Evolutionary conservation across 2,329 filamentous ascomycete species (phyloP).

Genomic region (Dactylonectria macrodidyma): DNA sequence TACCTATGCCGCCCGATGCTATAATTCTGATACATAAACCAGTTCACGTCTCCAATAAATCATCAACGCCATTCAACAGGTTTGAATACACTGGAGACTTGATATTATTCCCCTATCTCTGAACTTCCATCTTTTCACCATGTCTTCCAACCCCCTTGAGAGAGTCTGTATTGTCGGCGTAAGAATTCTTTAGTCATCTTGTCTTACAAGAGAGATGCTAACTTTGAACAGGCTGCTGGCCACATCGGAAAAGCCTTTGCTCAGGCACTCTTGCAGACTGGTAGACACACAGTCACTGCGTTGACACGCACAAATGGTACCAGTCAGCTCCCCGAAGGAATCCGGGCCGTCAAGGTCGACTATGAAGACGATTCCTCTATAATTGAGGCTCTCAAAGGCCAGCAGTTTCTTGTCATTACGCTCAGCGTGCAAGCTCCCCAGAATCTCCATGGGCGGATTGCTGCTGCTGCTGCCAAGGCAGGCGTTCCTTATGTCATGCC

Average conservation of each 20-base stretch:
- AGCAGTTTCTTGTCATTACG: constrained; percentile 71
- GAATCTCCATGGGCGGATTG: constrained; percentile 63
- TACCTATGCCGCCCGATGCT: too few relatives aligned
- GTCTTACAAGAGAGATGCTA: not conserved
- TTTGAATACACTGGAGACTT: too few relatives aligned
- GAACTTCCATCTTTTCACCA: not conserved
- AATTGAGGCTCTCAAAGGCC: constrained; percentile 64
- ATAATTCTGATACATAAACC: too few relatives aligned
- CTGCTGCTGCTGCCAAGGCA: constrained; percentile 68
- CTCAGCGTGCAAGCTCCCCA: constrained; percentile 59
- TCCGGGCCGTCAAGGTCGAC: constrained; percentile 59
- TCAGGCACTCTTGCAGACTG: constrained; percentile 59
- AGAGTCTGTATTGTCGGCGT: constrained; percentile 65
- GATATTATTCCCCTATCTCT: too few relatives aligned
- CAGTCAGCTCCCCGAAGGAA: constrained; percentile 59
- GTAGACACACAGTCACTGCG: constrained; percentile 66
- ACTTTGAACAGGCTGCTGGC: constrained; percentile 48
- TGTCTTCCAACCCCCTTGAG: constrained; percentile 47
- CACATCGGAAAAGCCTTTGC: constrained; percentile 58
- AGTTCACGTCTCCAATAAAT: too few relatives aligned
- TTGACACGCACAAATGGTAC: constrained; percentile 61
- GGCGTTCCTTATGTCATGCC: constrained; percentile 70
- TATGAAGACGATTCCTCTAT: constrained; percentile 61
- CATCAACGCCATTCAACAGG: too few relatives aligned
- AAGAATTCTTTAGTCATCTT: constrained; percentile 43